Conservation (phyloP, 495 filamentous ascomycete species). For the Lepidopterella palustris region DNA sequence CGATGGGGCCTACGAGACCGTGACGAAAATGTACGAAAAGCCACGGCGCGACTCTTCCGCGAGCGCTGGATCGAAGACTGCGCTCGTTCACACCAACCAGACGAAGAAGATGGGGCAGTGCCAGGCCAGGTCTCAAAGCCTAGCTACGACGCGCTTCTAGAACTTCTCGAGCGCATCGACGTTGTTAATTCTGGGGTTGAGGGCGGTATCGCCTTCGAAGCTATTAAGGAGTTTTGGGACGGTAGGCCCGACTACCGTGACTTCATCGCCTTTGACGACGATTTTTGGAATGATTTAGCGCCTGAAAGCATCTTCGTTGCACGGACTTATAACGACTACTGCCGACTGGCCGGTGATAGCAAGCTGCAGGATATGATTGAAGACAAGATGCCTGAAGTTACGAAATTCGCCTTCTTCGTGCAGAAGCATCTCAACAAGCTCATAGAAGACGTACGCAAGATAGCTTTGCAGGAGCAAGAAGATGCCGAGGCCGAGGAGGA, state of each 20-base stretch:
- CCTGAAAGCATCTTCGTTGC: slow-evolving; percentile 83
- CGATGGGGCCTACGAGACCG: slow-evolving; percentile 92
- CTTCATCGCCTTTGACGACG: slow-evolving; percentile 69
- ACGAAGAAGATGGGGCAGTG: slow-evolving; percentile 38
- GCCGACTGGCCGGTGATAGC: slow-evolving; percentile 59
- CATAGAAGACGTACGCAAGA: slow-evolving; percentile 57
- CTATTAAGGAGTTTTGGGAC: slow-evolving; percentile 94
- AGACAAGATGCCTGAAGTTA: slow-evolving; percentile 93
- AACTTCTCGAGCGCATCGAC: slow-evolving; percentile 90
- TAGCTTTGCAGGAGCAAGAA: slow-evolving; percentile 46
- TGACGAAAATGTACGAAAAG: slow-evolving; percentile 90
- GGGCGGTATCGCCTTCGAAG: slow-evolving; percentile 81
- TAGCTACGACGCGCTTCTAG: slow-evolving; percentile 68
- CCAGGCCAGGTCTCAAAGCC: slow-evolving; percentile 47
- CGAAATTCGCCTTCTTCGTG: slow-evolving; percentile 75
- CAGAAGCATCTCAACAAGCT: slow-evolving; percentile 71
- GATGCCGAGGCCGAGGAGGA: slow-evolving; percentile 78
- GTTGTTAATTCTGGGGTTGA: slow-evolving; percentile 84
- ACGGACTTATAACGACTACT: slow-evolving; percentile 90
- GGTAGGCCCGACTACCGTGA: slow-evolving; percentile 86
- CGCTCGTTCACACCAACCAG: slow-evolving; percentile 54
- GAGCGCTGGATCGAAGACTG: slow-evolving; percentile 96
- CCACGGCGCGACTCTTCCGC: slow-evolving; percentile 80
- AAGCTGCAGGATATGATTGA: slow-evolving; percentile 65
- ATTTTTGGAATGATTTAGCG: slow-evolving; percentile 79